phyloP scores from a whole-genome alignment of 2,329 filamentous ascomycete species.

The Teratosphaeria viscida region DNA sequence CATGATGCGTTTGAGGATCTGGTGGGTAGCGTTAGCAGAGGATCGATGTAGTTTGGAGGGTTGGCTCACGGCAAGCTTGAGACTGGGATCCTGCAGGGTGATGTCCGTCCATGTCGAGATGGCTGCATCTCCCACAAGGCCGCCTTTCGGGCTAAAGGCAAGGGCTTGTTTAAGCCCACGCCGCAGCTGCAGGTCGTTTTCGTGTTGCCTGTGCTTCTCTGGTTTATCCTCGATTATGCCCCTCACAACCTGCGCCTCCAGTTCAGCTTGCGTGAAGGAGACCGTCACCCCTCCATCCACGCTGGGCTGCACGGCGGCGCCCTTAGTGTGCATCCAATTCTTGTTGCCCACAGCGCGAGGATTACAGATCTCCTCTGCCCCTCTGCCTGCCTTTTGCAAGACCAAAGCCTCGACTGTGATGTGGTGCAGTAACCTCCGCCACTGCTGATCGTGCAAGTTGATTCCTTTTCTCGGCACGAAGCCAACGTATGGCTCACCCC shows the following conservation, averaged over 20 bases:
- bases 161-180: background rate
- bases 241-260: constrained; percentile 2
- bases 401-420: constrained; percentile 47
- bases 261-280: background rate
- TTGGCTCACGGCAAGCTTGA: constrained; percentile 64
- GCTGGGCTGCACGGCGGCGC: constrained; percentile 1
- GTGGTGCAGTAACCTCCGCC: constrained; percentile 39
- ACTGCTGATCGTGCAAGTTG: constrained; percentile 27
- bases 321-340: constrained; percentile 7
- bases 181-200: background rate
- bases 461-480: constrained; percentile 31
- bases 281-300: constrained; percentile 4
- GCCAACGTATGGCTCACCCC: constrained; percentile 26
- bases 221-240: constrained; percentile 1
- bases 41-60: background rate
- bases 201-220: background rate
- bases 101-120: constrained; percentile 46
- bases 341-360: constrained; percentile 1
- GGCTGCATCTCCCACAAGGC: background rate
- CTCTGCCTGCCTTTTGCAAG: constrained; percentile 32
- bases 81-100: constrained; percentile 44
- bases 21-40: background rate
- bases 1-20: constrained; percentile 73
- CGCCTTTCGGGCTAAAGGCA: background rate
- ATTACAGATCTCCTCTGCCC: constrained; percentile 3